Evolutionary conservation across 441 rosid genomes (phyloP), one percentile per base, ranked within the genome.

Genomic region (Raphanus hybrid): DNA sequence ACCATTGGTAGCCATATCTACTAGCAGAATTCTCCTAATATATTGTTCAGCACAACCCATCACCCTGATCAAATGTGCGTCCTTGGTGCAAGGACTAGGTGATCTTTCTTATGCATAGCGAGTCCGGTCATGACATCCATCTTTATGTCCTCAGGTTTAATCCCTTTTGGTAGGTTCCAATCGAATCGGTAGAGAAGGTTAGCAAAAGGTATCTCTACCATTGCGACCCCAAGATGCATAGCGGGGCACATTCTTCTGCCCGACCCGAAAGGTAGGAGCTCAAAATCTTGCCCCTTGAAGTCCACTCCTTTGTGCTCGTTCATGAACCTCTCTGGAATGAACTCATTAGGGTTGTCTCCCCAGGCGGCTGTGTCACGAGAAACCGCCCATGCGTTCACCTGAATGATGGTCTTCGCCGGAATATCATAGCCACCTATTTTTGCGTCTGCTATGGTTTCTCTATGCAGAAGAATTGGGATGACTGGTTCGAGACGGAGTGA

Each of bases 201-300:
- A 14, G 84, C 87, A 9, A 85, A 81, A 32, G 85, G 83, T 29
- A 85, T 71, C 84, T 83, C 90, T 18, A 79, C 72, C 54, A 65
- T 73, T 6, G 75, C 79, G 2, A 73, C 29, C 6, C 81, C 90
- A 70, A 85, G 76, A 61, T 66, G 74, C 76, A 79, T 68, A 6
- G 87, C 90, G 0, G 85, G 85, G 3, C 88, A 85, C 73, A 64
- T 71, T 63, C 88, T 67, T 41, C 88, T 26, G 0, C 90, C 88
- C 0, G 82, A 74, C 0, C 86, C 86, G 18, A 87, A 87, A 2
- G 88, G 85, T 62, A 87, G 8, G 14, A 87, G 68, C 78, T 77
- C 88, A 66, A 80, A 83, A 67, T 84, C 83, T 50, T 74, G 83
- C 5, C 87, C 86, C 43, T 80, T 75, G 41, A 77, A 82, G 45